Conservation (phyloP, 306 rosid species). For the Prunus padus region DNA sequence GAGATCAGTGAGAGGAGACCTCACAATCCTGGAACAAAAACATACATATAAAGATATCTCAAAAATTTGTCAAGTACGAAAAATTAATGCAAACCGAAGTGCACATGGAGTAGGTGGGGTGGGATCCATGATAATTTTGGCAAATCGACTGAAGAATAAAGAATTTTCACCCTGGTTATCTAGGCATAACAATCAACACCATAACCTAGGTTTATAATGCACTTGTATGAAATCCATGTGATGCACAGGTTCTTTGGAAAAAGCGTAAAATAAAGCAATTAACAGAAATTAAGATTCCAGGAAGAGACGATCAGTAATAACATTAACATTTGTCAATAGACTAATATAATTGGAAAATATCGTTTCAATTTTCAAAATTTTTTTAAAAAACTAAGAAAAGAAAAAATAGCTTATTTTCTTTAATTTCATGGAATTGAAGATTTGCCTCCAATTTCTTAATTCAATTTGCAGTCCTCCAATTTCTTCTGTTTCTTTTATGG, state of each 20-base stretch:
- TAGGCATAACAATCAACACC: neutral
- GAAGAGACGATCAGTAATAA: neutral
- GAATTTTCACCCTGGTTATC: neutral
- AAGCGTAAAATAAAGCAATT: neutral
- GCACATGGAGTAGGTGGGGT: neutral
- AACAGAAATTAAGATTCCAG: neutral
- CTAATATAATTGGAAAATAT: neutral
- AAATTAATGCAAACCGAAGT: neutral
- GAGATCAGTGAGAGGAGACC: slow-evolving; percentile 59
- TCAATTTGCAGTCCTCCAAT: neutral
- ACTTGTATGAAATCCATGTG: neutral
- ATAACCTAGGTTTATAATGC: neutral
- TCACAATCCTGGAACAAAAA: slow-evolving; percentile 55
- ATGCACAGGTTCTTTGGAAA: neutral
- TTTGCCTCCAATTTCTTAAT: neutral
- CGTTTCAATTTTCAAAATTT: neutral
- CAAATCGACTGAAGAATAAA: neutral
- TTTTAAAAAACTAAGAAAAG: neutral
- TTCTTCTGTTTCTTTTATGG: neutral
- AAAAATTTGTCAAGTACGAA: neutral
- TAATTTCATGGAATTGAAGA: neutral
- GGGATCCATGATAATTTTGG: neutral
- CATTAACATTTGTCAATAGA: neutral
- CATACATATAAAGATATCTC: slow-evolving; percentile 4
- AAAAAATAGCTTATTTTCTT: neutral